phyloP scores from a whole-genome alignment of 2,329 filamentous ascomycete genomes.

The Colletotrichum chlorophyti region DNA sequence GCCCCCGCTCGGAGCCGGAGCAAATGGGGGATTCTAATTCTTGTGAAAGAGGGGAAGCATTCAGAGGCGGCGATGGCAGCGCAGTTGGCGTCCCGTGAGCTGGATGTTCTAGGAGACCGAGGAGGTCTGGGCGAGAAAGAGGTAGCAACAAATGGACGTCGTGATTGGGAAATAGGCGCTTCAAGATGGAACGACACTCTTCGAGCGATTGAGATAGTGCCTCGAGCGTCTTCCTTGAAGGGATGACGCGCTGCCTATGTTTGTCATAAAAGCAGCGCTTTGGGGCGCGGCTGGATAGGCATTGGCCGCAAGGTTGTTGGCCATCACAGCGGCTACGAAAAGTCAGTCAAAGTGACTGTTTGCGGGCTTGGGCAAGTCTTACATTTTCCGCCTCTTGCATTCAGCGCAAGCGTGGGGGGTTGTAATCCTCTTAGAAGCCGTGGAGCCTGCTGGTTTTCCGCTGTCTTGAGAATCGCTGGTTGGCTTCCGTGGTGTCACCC shows the following conservation, averaged over 20 bases:
- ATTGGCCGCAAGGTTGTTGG: conserved; percentile 81
- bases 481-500: conserved; percentile 31
- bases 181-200: conserved; percentile 69
- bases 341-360: conserved; percentile 34
- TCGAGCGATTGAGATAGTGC: conserved; percentile 70
- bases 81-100: conserved; percentile 44
- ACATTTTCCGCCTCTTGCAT: conserved; percentile 82
- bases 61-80: conserved; percentile 61
- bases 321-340: conserved; percentile 72
- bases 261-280: conserved; percentile 84
- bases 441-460: conserved; percentile 46
- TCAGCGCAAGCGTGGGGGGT: conserved; percentile 74
- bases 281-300: conserved; percentile 80
- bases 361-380: conserved; percentile 30
- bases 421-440: conserved; percentile 56
- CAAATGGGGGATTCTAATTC: conserved; percentile 57
- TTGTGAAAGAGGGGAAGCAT: conserved; percentile 54
- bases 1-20: conserved; percentile 56
- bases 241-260: conserved; percentile 77
- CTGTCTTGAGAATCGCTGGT: conserved; percentile 30
- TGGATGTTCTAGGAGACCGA: conserved; percentile 61
- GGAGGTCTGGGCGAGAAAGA: conserved; percentile 65
- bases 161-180: conserved; percentile 66
- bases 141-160: conserved; percentile 58
- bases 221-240: conserved; percentile 77